Evolutionary conservation across 768 basidiomycete genomes (phyloP).

Genomic region (Imleria badia): DNA sequence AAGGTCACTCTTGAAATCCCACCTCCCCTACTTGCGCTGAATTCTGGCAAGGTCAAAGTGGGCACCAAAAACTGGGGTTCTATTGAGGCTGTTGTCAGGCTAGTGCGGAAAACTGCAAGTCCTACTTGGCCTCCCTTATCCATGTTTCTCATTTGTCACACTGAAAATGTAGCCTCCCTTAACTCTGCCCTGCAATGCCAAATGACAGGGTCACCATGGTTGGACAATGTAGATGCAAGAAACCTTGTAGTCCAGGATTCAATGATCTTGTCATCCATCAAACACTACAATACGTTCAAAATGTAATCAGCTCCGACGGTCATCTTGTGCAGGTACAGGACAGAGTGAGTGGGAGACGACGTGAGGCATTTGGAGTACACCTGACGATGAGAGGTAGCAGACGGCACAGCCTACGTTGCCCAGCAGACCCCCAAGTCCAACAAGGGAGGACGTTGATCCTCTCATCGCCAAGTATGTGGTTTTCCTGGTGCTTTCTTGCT

Average conservation of each 20-base stretch:
- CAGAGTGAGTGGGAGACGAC: conserved; percentile 42
- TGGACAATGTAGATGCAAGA: conserved; percentile 86
- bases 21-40: neutral
- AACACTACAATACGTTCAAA: neutral
- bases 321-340: conserved; percentile 26
- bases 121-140: neutral
- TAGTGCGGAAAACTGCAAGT: conserved; percentile 70
- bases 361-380: conserved; percentile 61
- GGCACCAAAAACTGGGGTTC: conserved; percentile 79
- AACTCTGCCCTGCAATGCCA: conserved; percentile 60
- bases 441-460: conserved; percentile 51
- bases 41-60: conserved; percentile 64
- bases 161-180: conserved; percentile 57
- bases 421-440: conserved; percentile 33
- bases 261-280: conserved; percentile 6
- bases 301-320: neutral
- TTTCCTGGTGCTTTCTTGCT: neutral
- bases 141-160: conserved; percentile 8
- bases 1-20: neutral
- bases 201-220: conserved; percentile 59
- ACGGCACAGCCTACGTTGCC: conserved; percentile 15
- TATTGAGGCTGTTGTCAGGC: conserved; percentile 70
- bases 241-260: conserved; percentile 63
- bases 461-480: conserved; percentile 50
- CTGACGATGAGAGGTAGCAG: conserved; percentile 44